Evolutionary conservation across 179 eudicot species (phyloP).

Genomic region (Camellia oleifera): DNA sequence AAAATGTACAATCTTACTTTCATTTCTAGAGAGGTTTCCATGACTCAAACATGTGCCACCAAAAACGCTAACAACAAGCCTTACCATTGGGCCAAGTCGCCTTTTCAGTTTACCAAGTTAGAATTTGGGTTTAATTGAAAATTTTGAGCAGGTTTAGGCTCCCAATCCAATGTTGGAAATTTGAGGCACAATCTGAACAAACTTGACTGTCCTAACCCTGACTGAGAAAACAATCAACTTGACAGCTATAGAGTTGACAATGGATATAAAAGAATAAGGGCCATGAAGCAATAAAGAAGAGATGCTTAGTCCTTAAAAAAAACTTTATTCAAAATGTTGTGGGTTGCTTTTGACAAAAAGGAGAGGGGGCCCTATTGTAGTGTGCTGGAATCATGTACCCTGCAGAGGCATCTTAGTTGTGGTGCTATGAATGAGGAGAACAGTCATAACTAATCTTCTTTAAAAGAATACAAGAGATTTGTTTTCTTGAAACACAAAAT

Average conservation of each 20-base stretch:
- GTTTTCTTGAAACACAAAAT: background rate
- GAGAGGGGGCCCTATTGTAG: background rate
- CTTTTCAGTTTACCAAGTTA: no score
- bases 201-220: conserved; percentile 3
- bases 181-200: background rate
- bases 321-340: conserved; percentile 22
- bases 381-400: conserved; percentile 49
- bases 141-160: background rate
- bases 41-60: no score
- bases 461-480: conserved; percentile 14
- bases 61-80: no score
- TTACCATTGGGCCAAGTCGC: no score
- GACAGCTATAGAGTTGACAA: conserved; percentile 32
- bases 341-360: conserved; percentile 35
- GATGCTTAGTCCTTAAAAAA: conserved; percentile 24
- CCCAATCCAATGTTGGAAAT: background rate
- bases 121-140: background rate
- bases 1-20: no score
- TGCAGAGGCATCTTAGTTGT: conserved; percentile 31
- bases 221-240: conserved; percentile 1
- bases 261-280: conserved; percentile 24
- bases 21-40: no score
- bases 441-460: conserved; percentile 19
- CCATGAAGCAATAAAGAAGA: conserved; percentile 21
- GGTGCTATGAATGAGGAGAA: conserved; percentile 8